Evolutionary conservation across 208 protist species (phyloP), one percentile per base, ranked within the genome.

Genomic region (Leishmania braziliensis): DNA sequence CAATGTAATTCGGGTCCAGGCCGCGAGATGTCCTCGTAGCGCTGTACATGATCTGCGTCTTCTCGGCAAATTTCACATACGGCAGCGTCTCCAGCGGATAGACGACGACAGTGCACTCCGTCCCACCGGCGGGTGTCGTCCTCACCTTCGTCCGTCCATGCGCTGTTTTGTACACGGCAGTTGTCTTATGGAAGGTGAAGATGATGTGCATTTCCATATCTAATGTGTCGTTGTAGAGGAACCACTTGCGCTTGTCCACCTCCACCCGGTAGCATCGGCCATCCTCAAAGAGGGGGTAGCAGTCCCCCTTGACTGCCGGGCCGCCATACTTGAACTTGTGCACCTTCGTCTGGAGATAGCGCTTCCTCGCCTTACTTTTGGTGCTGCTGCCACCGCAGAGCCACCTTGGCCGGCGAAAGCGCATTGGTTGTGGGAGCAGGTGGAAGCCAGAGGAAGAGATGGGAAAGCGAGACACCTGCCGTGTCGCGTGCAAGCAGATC

Each of bases 161-260:
- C 75, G 84, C 81, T 2, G 79, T 53, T 14, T 79, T 77, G 66
- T 86, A 75, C 39, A 83, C 77, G 43, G 33, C 69, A 46, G 66
- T 82, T 10, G 50, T 29, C 20, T 54, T 68, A 1, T 78, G 76
- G 76, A 95, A 95, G 69, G 85, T 84, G 75, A 90, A 92, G 71
- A 78, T 83, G 33, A 95, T 82, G 69, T 88, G 88, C 81, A 92
- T 83, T 72, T 95, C 92, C 79, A 84, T 89, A 74, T 92, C 84
- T 29, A 86, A 76, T 2, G 90, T 91, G 84, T 93, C 92, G 83
- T 93, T 95, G 80, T 95, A 93, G 73, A 93, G 87, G 79, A 85
- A 90, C 88, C 88, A 92, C 54, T 75, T 74, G 60, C 36, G 26
- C 78, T 83, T 79, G 73, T 75, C 63, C 43, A 81, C 80, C 75